A percentile compares a stretch with the other conserved stretches of the same genome.
Evolutionary conservation across 305 asterid species (phyloP).

Genomic region (Solanum hybrid): DNA sequence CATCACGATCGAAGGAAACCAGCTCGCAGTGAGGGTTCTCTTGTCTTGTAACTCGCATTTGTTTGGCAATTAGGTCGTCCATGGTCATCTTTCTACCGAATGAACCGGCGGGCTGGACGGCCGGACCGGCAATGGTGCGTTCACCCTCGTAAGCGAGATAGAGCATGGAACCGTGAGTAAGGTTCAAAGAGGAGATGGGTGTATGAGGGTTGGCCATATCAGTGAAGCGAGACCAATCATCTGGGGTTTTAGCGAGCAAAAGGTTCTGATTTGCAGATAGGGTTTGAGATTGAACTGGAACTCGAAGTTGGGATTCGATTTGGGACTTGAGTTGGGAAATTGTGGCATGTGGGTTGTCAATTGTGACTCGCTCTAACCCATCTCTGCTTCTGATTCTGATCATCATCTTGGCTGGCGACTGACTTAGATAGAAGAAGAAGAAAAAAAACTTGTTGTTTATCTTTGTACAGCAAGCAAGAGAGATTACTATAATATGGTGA

Average conservation of each 20-base stretch:
- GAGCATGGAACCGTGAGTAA: slow-evolving; percentile 71
- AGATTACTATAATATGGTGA: not conserved
- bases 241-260: slow-evolving; percentile 60
- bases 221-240: slow-evolving; percentile 47
- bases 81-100: slow-evolving; percentile 96
- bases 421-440: not conserved
- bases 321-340: slow-evolving; percentile 51
- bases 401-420: slow-evolving; percentile 51
- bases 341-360: slow-evolving; percentile 53
- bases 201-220: slow-evolving; percentile 58
- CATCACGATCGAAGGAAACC: slow-evolving; percentile 87
- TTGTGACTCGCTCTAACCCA: slow-evolving; percentile 74
- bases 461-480: not conserved
- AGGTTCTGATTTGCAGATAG: slow-evolving; percentile 79
- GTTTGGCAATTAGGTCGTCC: slow-evolving; percentile 93
- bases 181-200: slow-evolving; percentile 34
- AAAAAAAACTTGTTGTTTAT: not conserved
- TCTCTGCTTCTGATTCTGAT: slow-evolving; percentile 95
- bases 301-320: slow-evolving; percentile 70
- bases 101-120: slow-evolving; percentile 63
- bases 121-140: slow-evolving; percentile 66
- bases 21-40: slow-evolving; percentile 85
- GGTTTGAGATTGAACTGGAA: slow-evolving; percentile 63
- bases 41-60: slow-evolving; percentile 82
- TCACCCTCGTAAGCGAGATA: slow-evolving; percentile 87